Evolutionary conservation across 345 rosid species (phyloP).

Genomic region (Eutrema yunnanense): DNA sequence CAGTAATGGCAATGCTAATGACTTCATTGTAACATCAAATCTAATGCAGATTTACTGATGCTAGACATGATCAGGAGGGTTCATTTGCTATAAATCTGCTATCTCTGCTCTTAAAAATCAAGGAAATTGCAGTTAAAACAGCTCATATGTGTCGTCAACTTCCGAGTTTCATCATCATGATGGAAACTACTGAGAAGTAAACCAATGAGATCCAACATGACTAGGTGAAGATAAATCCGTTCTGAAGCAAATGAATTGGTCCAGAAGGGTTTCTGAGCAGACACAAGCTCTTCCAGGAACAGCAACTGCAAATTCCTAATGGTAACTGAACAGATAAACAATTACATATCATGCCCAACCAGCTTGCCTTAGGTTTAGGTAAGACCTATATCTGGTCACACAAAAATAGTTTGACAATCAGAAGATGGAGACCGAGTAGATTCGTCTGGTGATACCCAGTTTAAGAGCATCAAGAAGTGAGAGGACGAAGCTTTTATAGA

Average conservation of each 20-base stretch:
- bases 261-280: background rate
- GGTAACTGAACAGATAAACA: background rate
- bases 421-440: background rate
- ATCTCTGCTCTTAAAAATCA: background rate
- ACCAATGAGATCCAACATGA: background rate
- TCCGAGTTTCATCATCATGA: background rate
- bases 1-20: background rate
- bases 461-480: background rate
- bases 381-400: background rate
- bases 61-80: background rate
- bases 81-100: background rate
- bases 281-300: background rate
- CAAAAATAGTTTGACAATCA: background rate
- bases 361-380: background rate
- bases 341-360: background rate
- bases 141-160: background rate
- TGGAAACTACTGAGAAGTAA: background rate
- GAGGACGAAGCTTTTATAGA: background rate
- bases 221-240: slow-evolving; percentile 1
- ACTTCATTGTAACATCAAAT: background rate
- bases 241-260: slow-evolving; percentile 5
- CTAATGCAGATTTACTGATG: background rate
- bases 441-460: background rate
- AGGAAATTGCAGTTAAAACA: background rate
- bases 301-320: background rate